A percentile compares a stretch with the other conserved stretches of the same genome.
phyloP scores from a whole-genome alignment of 1,139 yeast species.

The Saccharomyces hybrid region DNA sequence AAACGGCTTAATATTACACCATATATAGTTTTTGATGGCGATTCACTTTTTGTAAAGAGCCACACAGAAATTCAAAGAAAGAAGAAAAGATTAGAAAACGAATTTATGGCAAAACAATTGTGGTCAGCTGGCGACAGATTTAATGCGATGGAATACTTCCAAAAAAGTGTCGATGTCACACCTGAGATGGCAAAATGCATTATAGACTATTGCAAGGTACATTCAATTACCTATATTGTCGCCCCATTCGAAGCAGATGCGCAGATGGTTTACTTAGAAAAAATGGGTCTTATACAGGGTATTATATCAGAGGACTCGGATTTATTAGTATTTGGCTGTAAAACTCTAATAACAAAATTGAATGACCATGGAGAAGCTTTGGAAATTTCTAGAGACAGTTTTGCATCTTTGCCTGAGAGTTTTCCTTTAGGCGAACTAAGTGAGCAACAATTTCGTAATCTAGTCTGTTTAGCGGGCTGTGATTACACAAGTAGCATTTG shows the following conservation, averaged over 20 bases:
- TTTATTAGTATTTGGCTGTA: constrained; percentile 77
- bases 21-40: constrained; percentile 89
- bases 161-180: constrained; percentile 76
- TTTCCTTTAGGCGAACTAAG: constrained; percentile 42
- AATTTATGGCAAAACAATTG: constrained; percentile 43
- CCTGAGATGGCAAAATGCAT: constrained; percentile 83
- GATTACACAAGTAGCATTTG: constrained; percentile 85
- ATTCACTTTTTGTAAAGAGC: constrained; percentile 66
- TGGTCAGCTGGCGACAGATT: constrained; percentile 44
- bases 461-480: constrained; percentile 87
- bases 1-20: constrained; percentile 64
- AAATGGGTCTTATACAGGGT: constrained; percentile 65
- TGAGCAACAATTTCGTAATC: constrained; percentile 53
- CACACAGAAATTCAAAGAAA: constrained; percentile 61
- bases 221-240: constrained; percentile 61
- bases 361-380: constrained; percentile 66
- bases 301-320: constrained; percentile 92
- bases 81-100: constrained; percentile 46
- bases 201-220: constrained; percentile 55
- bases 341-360: constrained; percentile 64
- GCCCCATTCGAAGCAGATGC: constrained; percentile 99
- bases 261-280: constrained; percentile 84
- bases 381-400: constrained; percentile 50
- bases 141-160: constrained; percentile 57
- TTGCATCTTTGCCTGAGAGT: constrained; percentile 34